Percentiles rank a stretch among this genome's conserved stretches.
Conservation (phyloP, 2,329 filamentous ascomycete species). For the Colletotrichum noveboracense region DNA sequence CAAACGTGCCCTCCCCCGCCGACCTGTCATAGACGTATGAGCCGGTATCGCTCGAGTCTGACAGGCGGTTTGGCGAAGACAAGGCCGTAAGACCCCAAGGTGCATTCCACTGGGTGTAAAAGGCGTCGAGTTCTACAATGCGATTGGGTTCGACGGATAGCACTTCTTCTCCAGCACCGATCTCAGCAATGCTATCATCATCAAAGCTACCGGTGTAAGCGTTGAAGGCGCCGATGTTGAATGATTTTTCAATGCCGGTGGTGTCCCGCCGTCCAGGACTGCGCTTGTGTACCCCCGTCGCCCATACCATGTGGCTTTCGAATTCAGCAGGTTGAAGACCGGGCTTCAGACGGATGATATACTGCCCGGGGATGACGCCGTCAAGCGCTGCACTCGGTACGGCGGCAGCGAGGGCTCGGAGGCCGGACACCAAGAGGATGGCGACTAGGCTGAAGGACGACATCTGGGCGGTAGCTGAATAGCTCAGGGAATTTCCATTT, state of each 20-base stretch:
- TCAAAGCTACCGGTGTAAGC: constrained; percentile 50
- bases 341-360: constrained; percentile 8
- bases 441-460: not conserved
- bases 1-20: constrained; percentile 39
- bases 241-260: constrained; percentile 44
- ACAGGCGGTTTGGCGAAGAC: constrained; percentile 33
- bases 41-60: constrained; percentile 14
- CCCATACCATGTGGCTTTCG: constrained; percentile 39
- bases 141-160: constrained; percentile 34
- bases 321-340: constrained; percentile 33
- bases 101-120: constrained; percentile 35
- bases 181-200: constrained; percentile 41
- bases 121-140: constrained; percentile 26
- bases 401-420: not conserved
- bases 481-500: not conserved
- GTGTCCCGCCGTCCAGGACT: constrained; percentile 39
- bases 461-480: not conserved
- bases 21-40: constrained; percentile 37
- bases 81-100: constrained; percentile 52
- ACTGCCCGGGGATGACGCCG: not conserved
- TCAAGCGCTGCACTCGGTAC: not conserved
- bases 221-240: constrained; percentile 40
- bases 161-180: constrained; percentile 39
- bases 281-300: constrained; percentile 37
- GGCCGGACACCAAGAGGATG: not conserved